Conservation (phyloP, 352 stramenopile species). For the Globisporangium takayamanum region DNA sequence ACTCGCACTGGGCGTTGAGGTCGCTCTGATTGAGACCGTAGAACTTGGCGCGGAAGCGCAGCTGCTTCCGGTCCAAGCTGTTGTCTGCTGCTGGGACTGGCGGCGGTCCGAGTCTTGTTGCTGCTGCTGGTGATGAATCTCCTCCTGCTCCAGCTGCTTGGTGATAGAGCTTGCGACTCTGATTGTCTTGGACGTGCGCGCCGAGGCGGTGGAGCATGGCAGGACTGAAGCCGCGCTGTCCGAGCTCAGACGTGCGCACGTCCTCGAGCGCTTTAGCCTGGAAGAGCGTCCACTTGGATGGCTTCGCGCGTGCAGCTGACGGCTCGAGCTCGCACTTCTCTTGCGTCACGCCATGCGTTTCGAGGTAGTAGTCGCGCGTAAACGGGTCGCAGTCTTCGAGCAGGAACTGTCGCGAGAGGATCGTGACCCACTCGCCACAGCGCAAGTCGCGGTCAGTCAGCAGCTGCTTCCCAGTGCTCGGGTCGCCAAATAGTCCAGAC, state of each 20-base stretch:
- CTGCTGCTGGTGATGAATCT: neutral
- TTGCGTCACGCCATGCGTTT: conserved; percentile 78
- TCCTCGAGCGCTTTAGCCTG: conserved; percentile 9
- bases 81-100: conserved; percentile 19
- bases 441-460: conserved; percentile 65
- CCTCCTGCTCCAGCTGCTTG: neutral
- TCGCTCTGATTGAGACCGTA: conserved; percentile 26
- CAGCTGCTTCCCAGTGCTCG: conserved; percentile 20
- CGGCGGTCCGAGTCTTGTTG: conserved; percentile 22
- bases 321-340: conserved; percentile 31
- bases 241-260: neutral
- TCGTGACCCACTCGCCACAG: conserved; percentile 76
- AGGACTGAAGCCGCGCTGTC: conserved; percentile 12
- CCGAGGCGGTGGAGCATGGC: conserved; percentile 13
- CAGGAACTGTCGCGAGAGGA: conserved; percentile 84
- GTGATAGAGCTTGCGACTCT: conserved; percentile 6
- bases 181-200: conserved; percentile 15
- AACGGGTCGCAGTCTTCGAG: conserved; percentile 89
- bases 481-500: conserved; percentile 6
- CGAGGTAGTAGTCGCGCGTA: conserved; percentile 87
- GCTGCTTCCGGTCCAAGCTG: conserved; percentile 50
- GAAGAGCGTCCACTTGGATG: conserved; percentile 60
- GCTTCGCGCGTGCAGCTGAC: conserved; percentile 1
- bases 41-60: conserved; percentile 71
- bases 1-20: conserved; percentile 44